Conservation (phyloP, 2,329 filamentous ascomycete genomes). For the Alternaria consortialis region DNA sequence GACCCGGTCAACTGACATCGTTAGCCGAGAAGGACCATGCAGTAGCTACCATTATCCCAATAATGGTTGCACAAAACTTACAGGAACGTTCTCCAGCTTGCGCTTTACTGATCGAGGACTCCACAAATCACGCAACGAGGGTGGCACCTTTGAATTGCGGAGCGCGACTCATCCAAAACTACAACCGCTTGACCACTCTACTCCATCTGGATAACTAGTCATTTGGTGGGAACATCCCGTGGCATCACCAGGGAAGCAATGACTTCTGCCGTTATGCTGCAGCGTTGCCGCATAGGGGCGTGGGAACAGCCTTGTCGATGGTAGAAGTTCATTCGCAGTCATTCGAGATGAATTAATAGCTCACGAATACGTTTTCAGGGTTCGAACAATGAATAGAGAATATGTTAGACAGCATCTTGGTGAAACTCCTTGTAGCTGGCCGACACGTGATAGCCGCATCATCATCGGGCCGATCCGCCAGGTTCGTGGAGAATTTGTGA, state of each 20-base stretch:
- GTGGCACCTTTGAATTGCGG: not conserved
- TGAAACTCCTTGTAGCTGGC: not conserved
- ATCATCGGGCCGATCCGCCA: slow-evolving; percentile 11
- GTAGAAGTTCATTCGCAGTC: not conserved
- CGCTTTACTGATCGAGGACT: not conserved
- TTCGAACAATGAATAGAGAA: no score
- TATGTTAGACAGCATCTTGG: not conserved
- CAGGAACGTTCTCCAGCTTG: not conserved
- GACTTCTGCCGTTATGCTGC: no score
- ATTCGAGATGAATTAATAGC: not conserved
- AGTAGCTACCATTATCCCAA: not conserved
- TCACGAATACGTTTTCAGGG: not conserved
- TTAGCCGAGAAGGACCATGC: not conserved
- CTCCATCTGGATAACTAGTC: not conserved
- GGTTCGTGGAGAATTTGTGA: not conserved
- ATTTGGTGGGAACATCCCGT: not conserved
- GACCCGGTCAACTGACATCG: not conserved
- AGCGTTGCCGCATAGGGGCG: not conserved
- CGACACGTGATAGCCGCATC: not conserved
- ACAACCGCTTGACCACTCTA: not conserved
- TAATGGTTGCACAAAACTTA: not conserved
- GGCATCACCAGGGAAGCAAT: no score
- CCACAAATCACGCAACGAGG: not conserved
- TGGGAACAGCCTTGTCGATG: not conserved
- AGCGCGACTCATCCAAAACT: not conserved